These are phyloP conservation scores for Croton laevigatus DNA, from an alignment of 441 rosid genomes.

Conservation along the genomic window DNA sequence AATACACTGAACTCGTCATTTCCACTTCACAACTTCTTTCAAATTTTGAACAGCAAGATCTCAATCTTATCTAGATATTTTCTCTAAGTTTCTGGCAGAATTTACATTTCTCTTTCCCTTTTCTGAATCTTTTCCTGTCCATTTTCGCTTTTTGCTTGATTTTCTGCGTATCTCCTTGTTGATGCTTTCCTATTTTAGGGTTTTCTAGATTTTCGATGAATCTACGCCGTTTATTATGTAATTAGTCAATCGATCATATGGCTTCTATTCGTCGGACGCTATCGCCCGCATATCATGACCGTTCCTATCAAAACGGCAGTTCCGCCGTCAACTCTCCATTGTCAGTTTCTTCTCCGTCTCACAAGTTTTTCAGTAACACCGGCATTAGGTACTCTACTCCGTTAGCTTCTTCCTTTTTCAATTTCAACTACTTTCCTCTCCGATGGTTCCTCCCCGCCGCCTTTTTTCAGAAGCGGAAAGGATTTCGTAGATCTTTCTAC, in stretches of 20 bases:
- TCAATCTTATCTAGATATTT: background rate
- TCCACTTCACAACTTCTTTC: background rate
- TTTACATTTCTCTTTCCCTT: background rate
- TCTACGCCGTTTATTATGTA: slow-evolving; percentile 28
- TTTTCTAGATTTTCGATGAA: background rate
- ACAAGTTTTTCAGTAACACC: slow-evolving; percentile 37
- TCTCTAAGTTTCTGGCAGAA: too few species aligned
- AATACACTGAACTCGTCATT: background rate
- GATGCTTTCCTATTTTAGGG: slow-evolving; percentile 1
- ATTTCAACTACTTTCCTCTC: slow-evolving; percentile 15
- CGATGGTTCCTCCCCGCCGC: slow-evolving; percentile 22
- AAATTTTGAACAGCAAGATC: too few species aligned
- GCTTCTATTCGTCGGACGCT: slow-evolving; percentile 88
- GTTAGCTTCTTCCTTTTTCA: slow-evolving; percentile 25
- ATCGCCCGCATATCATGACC: slow-evolving; percentile 67
- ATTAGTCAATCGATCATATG: slow-evolving; percentile 37
- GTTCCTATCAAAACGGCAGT: slow-evolving; percentile 45
- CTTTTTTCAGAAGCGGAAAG: slow-evolving; percentile 35
- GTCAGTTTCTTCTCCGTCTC: slow-evolving; percentile 33
- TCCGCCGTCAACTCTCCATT: slow-evolving; percentile 26
- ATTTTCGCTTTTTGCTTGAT: background rate
- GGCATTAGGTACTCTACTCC: slow-evolving; percentile 38
- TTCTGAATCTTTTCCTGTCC: background rate
- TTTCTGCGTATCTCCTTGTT: background rate
- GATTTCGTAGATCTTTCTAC: slow-evolving; percentile 60